Percentiles rank a stretch among this genome's conserved stretches.
These are phyloP conservation scores for Alternaria viburni DNA, from an alignment of 2,329 filamentous ascomycete genomes.

Conservation along the genomic window DNA sequence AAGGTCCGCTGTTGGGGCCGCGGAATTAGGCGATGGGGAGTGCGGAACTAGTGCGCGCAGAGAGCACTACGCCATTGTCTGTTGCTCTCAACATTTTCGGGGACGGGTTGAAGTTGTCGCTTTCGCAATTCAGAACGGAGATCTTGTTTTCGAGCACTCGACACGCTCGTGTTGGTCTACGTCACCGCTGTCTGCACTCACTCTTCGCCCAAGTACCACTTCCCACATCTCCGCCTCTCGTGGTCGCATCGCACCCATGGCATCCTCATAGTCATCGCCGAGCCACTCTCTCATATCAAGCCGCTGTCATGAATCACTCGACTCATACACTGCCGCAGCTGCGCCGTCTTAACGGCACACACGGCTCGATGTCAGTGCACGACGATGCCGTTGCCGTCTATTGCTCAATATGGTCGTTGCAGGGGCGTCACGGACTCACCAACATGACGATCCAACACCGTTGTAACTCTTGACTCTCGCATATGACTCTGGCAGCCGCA, in stretches of 20 bases:
- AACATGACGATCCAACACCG: background rate
- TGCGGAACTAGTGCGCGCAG: constrained; percentile 10
- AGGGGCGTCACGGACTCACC: background rate
- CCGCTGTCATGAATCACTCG: background rate
- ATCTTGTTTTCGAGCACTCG: background rate
- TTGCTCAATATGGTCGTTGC: background rate
- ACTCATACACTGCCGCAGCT: background rate
- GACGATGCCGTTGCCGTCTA: background rate
- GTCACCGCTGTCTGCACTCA: background rate
- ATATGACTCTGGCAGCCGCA: no score
- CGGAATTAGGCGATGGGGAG: constrained; percentile 23
- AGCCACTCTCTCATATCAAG: background rate
- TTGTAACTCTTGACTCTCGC: background rate
- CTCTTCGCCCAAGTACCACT: background rate
- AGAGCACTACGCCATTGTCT: background rate
- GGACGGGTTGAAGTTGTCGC: background rate
- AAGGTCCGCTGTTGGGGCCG: background rate
- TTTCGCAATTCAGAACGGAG: background rate
- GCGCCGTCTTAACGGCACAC: background rate
- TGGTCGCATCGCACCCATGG: background rate
- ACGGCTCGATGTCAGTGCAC: background rate
- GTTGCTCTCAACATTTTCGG: background rate
- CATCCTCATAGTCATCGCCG: background rate
- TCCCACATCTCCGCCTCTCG: background rate
- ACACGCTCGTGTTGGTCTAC: background rate